Base-by-base conservation (phyloP, 192 early-diverging fungal species). In the Podila verticillata region DNA sequence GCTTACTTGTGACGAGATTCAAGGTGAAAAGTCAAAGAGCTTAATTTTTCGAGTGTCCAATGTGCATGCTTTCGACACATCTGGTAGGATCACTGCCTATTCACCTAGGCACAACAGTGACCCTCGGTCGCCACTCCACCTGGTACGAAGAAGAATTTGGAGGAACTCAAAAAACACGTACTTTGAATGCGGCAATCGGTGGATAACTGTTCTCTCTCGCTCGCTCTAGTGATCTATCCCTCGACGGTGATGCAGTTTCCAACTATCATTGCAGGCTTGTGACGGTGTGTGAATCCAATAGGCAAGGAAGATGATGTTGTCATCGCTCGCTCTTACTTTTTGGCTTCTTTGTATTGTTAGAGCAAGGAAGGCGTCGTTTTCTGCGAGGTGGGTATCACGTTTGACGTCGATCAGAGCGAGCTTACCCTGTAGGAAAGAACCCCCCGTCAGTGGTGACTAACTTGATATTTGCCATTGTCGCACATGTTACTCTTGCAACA, bases 181-280 rank as follows among this genome's bases (percentile, higher is more conserved):
- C 36, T 32, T 26, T 0, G 15, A 5, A 32, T 60, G 6, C 34
- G 26, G 19, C 17, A 54, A 13, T n/a, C 19, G 30, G 20, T 48
- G 24, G 5, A 7, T 22, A 9, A 57, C 56, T 31, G 0, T 7
- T 62, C 3, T 30, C 44, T 22, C 22, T 8, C 7, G 62, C n/a
- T 26, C 6, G 2, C 26, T 3, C 28, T 39, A 79, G 75, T 36
- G 69, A 72, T 34, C 48, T 79, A 12, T 26, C 71, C 17, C 22
- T 79, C 6, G 9, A 32, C 5, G 75, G 39, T 6, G 35, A 72
- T 10, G 59, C 48, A 4, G 29, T 71, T 5, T 79, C 75, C 6
- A 69, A 49, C 60, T 34, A 64, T 5, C 75, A 79, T 44, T 79
- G 75, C 36, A 48, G 30, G 29, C 15, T 79, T n/a, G 44, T 47